Evolutionary conservation across 2,329 filamentous ascomycete genomes (phyloP), one percentile per base, ranked within the genome.

Genomic region (Catunica adiposa): DNA sequence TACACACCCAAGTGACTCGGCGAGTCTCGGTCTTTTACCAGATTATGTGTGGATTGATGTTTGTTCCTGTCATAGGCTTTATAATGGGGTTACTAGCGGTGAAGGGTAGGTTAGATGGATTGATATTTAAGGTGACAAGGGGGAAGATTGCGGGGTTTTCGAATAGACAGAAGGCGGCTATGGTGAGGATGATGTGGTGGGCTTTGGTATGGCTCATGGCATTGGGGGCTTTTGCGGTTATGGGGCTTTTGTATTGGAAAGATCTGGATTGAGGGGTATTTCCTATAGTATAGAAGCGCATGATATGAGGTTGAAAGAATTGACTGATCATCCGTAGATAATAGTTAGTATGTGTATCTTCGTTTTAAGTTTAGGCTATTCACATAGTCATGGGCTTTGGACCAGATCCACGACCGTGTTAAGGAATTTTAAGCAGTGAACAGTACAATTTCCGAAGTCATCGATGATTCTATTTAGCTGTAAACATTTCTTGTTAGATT

Each of bases 101-200:
- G 22, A 54, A 48, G 52, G 51, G 56, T 14, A 25, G 37, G 11
- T 22, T 57, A 14, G 46, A 57, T 37, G 17, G 31, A 1, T 26
- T 57, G 31, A 38, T 57, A 20, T 52, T 23, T 22, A 51, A 34
- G 44, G 40, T 58, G 25, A 25, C 37, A 9, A 22, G 26, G 15
- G 53, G 56, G 1, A 37, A 52, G 26, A 25, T 58, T 29, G 44
- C 14, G 22, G 23, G 52, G 38, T 58, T 58, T 47, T 37, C 46
- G 6, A 15, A 52, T 34, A 48, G 56, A 17, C 52, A 58, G 48
- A 40, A 29, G 20, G 52, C 47, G 14, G 23, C 52, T 26, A 31
- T 58, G 22, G 46, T 44, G 8, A 48, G 53, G 20, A 34, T 53
- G 8, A 46, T 58, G 37, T 58, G 46, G 52, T 58, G 52, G 52